Percentiles rank a stretch among this genome's conserved stretches.
phyloP scores from a whole-genome alignment of 1,139 yeast genomes.

The Lodderomyces theae region DNA sequence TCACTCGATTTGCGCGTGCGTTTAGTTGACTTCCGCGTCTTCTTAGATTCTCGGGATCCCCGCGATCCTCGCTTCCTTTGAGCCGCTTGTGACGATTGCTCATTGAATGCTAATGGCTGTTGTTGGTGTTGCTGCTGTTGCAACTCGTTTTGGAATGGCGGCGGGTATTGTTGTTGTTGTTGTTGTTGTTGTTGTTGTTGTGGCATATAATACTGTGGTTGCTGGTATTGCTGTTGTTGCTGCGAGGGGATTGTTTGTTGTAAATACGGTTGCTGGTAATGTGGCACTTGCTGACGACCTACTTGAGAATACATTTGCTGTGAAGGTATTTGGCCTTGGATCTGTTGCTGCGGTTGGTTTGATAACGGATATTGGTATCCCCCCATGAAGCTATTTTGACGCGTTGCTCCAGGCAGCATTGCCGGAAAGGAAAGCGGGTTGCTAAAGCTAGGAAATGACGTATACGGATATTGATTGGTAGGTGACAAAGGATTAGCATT shows the following conservation, averaged over 20 bases:
- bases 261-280: background rate
- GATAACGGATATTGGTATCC: conserved; percentile 12
- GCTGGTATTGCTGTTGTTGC: conserved; percentile 4
- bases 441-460: conserved; percentile 12
- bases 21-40: conserved; percentile 2
- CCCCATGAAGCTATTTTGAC: conserved; percentile 13
- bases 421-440: conserved; percentile 8
- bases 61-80: conserved; percentile 5
- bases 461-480: conserved; percentile 13
- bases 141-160: background rate
- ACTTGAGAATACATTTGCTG: conserved; percentile 9
- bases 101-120: no score
- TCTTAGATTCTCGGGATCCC: background rate
- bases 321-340: conserved; percentile 12
- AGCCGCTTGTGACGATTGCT: no score
- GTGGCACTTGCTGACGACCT: conserved; percentile 7
- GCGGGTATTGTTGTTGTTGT: background rate
- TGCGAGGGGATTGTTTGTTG: conserved; percentile 2
- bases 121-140: conserved; percentile 6
- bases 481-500: conserved; percentile 12
- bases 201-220: background rate
- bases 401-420: conserved; percentile 11
- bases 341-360: conserved; percentile 10
- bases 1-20: conserved; percentile 8
- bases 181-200: conserved; percentile 5